Conservation (phyloP, 495 filamentous ascomycete genomes). For the Talaromyces adpressus region DNA sequence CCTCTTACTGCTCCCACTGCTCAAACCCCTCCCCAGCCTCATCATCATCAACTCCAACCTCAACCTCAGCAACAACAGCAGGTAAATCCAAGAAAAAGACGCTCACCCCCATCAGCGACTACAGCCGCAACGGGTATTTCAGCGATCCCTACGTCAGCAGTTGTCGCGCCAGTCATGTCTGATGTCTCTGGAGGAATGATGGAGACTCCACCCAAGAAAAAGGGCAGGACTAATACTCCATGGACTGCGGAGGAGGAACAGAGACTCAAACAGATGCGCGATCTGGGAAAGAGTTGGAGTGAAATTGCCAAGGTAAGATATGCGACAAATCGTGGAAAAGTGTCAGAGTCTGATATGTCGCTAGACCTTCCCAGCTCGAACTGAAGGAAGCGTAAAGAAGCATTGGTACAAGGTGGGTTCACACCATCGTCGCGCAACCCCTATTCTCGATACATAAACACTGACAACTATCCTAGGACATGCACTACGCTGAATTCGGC, state of each 20-base stretch:
- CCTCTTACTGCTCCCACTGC: background rate
- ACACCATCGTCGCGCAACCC: background rate
- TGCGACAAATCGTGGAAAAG: background rate
- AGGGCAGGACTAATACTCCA: constrained; percentile 92
- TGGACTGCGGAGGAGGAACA: constrained; percentile 96
- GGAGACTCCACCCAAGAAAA: constrained; percentile 64
- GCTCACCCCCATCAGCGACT: constrained; percentile 25
- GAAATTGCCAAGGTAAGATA: constrained; percentile 85
- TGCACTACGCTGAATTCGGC: constrained; percentile 98
- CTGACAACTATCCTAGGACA: constrained; percentile 56
- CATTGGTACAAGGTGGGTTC: constrained; percentile 93
- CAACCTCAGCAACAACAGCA: constrained; percentile 14
- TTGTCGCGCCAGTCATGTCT: constrained; percentile 27
- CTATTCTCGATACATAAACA: constrained; percentile 2
- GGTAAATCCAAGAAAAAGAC: constrained; percentile 40
- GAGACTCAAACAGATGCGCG: constrained; percentile 84
- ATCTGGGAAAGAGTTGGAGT: constrained; percentile 88
- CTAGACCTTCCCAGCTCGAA: constrained; percentile 85
- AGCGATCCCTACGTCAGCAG: constrained; percentile 25
- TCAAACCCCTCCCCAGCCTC: constrained; percentile 12
- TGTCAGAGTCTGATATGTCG: constrained; percentile 14
- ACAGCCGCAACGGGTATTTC: background rate
- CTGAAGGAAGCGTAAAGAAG: constrained; percentile 97
- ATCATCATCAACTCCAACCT: constrained; percentile 21
- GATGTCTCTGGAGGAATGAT: constrained; percentile 22